Conservation (phyloP, 2,329 filamentous ascomycete genomes). For the Didymellaceae sp. region DNA sequence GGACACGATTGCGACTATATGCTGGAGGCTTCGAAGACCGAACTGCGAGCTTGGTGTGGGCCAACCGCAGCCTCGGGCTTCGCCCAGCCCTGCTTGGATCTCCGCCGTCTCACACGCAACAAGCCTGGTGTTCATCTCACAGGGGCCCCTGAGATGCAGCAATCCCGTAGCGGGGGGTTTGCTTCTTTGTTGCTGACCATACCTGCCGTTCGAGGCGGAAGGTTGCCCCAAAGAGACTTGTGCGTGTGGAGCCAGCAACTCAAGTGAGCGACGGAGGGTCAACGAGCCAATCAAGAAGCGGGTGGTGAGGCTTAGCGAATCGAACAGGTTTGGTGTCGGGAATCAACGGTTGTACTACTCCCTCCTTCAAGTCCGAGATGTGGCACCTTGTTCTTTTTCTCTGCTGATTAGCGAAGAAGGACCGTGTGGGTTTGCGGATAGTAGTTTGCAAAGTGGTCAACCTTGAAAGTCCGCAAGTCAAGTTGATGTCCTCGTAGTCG, state of each 20-base stretch:
- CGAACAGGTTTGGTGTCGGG: conserved; percentile 15
- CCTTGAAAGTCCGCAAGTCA: conserved; percentile 8
- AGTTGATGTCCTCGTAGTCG: not conserved
- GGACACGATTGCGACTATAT: conserved; percentile 14
- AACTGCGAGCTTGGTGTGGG: conserved; percentile 6
- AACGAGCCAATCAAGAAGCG: conserved; percentile 2
- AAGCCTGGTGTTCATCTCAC: conserved; percentile 3
- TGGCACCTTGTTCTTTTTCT: not conserved
- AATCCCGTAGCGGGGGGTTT: conserved; percentile 2
- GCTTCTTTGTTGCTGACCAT: conserved; percentile 17
- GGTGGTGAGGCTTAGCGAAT: conserved; percentile 12
- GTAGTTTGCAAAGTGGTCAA: conserved; percentile 4
- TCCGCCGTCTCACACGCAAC: conserved; percentile 16
- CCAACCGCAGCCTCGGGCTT: conserved; percentile 24
- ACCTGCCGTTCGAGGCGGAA: conserved; percentile 1
- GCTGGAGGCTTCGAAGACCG: conserved; percentile 13
- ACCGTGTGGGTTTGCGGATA: not conserved
- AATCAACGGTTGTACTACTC: conserved; percentile 10
- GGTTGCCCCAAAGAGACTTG: conserved; percentile 1
- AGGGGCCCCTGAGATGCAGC: conserved; percentile 15
- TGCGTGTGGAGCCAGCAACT: conserved; percentile 9
- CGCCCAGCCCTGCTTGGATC: conserved; percentile 10
- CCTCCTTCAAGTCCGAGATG: conserved; percentile 11
- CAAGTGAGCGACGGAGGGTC: not conserved
- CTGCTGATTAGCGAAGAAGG: not conserved